Percentiles rank a stretch among this genome's conserved stretches.
Conservation (phyloP, 805 yeast species). For the Metschnikowia amazonensis region DNA sequence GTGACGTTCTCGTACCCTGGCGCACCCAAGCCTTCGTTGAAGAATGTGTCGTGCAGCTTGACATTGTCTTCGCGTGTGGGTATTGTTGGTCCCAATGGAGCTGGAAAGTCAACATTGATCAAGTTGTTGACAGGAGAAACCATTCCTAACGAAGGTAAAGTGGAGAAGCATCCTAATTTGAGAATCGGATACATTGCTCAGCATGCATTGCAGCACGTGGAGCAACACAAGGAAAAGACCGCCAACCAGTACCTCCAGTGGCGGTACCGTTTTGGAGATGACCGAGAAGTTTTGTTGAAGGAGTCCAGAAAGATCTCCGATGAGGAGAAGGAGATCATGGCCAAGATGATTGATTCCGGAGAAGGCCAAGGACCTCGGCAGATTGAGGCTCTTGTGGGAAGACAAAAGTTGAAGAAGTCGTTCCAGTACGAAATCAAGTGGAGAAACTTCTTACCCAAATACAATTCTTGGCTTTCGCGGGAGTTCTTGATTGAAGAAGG, state of each 20-base stretch:
- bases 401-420: constrained; percentile 93
- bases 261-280: constrained; percentile 98
- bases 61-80: constrained; percentile 97
- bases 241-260: constrained; percentile 97
- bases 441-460: constrained; percentile 87
- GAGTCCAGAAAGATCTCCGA: constrained; percentile 82
- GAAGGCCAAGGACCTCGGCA: constrained; percentile 88
- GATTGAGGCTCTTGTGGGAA: constrained; percentile 92
- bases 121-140: constrained; percentile 90
- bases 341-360: constrained; percentile 68
- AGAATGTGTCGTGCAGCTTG: constrained; percentile 80
- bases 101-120: constrained; percentile 95
- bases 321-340: constrained; percentile 70
- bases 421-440: constrained; percentile 97
- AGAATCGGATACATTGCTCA: constrained; percentile 99
- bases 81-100: constrained; percentile 96
- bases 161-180: constrained; percentile 96
- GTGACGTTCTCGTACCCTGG: constrained; percentile 92
- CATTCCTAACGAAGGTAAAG: constrained; percentile 80
- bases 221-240: constrained; percentile 94
- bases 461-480: constrained; percentile 88
- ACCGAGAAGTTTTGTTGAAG: constrained; percentile 90
- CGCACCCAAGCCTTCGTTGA: constrained; percentile 75
- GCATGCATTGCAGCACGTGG: constrained; percentile 96
- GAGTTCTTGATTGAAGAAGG: constrained; percentile 66